These are phyloP conservation scores for Exsudoporus frostii DNA, from an alignment of 768 basidiomycete species.

Conservation along the genomic window DNA sequence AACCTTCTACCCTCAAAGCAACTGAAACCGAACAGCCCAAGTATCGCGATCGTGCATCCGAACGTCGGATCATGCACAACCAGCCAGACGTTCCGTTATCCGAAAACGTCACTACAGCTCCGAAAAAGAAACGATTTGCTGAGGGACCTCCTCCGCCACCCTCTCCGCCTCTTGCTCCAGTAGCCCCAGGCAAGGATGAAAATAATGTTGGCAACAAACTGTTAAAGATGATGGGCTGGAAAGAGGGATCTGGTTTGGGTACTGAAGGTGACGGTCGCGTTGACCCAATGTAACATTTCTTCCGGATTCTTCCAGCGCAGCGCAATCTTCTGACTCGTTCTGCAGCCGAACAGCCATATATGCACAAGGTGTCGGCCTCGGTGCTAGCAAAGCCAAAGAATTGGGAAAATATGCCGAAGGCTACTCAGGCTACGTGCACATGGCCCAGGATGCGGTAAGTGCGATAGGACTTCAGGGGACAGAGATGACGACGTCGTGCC, in stretches of 20 bases:
- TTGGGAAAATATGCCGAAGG: slow-evolving; percentile 69
- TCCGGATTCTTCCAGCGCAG: background rate
- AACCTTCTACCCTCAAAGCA: slow-evolving; percentile 27
- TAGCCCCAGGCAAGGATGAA: slow-evolving; percentile 76
- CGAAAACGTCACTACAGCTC: slow-evolving; percentile 36
- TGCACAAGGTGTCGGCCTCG: slow-evolving; percentile 82
- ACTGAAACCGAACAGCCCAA: slow-evolving; percentile 57
- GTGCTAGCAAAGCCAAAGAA: slow-evolving; percentile 89
- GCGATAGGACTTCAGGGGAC: slow-evolving; percentile 16
- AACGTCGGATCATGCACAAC: slow-evolving; percentile 86
- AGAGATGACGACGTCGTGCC: slow-evolving; percentile 17
- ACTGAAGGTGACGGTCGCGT: slow-evolving; percentile 78
- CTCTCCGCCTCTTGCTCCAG: slow-evolving; percentile 56
- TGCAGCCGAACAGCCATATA: slow-evolving; percentile 80
- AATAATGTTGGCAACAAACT: slow-evolving; percentile 90
- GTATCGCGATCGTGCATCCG: slow-evolving; percentile 93
- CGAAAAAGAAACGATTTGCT: slow-evolving; percentile 40
- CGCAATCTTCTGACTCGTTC: slow-evolving; percentile 7
- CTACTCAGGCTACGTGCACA: slow-evolving; percentile 65
- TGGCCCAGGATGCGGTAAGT: slow-evolving; percentile 69
- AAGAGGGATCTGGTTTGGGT: slow-evolving; percentile 83
- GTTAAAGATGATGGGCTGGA: slow-evolving; percentile 98
- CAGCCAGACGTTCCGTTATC: slow-evolving; percentile 83
- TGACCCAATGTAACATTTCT: slow-evolving; percentile 67
- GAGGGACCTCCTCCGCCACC: slow-evolving; percentile 64